Evolutionary conservation across 805 yeast species (phyloP).

Genomic region (Martiniozyma abietophila): DNA sequence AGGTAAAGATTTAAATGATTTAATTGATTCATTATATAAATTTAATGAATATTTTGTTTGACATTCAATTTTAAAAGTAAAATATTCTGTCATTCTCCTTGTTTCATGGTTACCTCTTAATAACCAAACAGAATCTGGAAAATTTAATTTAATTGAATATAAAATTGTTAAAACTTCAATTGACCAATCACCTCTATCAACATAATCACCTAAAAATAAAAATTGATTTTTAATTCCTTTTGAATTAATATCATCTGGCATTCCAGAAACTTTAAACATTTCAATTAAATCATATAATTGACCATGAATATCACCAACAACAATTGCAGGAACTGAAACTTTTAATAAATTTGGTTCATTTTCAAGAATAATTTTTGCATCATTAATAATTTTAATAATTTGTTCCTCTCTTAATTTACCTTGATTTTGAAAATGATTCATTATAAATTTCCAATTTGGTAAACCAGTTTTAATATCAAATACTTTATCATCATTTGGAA

Average conservation of each 20-base stretch:
- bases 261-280: constrained; percentile 87
- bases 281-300: constrained; percentile 87
- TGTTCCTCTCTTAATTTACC: constrained; percentile 73
- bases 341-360: constrained; percentile 70
- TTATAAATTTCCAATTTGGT: constrained; percentile 67
- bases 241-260: constrained; percentile 58
- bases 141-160: constrained; percentile 70
- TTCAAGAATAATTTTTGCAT: constrained; percentile 53
- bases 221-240: constrained; percentile 48
- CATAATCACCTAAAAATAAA: constrained; percentile 88
- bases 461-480: constrained; percentile 45
- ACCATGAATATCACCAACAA: constrained; percentile 97
- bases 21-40: constrained; percentile 64
- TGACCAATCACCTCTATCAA: constrained; percentile 89
- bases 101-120: constrained; percentile 94
- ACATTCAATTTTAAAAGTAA: constrained; percentile 89
- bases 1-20: constrained; percentile 79
- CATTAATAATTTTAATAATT: constrained; percentile 50
- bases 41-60: constrained; percentile 63
- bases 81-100: constrained; percentile 84
- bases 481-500: constrained; percentile 61
- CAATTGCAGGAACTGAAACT: constrained; percentile 87
- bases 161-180: constrained; percentile 74
- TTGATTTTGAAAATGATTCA: constrained; percentile 66
- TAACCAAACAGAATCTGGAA: constrained; percentile 67